phyloP scores from a whole-genome alignment of 1,139 yeast genomes.

The Yamadazyma spencermartinsiae region DNA sequence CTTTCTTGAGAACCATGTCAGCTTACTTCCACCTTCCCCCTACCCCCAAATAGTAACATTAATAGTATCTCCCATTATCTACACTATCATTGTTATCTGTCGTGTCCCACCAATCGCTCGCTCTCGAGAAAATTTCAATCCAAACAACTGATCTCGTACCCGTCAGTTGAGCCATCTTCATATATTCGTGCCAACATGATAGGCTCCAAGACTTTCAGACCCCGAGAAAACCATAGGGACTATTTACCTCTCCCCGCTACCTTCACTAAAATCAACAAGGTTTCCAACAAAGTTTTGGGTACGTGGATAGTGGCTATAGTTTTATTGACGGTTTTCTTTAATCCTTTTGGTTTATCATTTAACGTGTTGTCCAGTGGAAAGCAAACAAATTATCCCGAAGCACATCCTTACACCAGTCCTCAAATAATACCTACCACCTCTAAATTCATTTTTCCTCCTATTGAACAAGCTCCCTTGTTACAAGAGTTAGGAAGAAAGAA shows the following conservation, averaged over 20 bases:
- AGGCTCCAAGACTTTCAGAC: constrained; percentile 11
- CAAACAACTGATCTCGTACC: not conserved
- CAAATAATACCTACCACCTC: constrained; percentile 45
- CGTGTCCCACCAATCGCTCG: too few species aligned
- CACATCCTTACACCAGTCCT: constrained; percentile 37
- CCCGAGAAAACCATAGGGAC: constrained; percentile 19
- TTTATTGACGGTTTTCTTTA: constrained; percentile 27
- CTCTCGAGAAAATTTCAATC: constrained; percentile 1
- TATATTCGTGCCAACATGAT: constrained; percentile 1
- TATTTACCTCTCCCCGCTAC: constrained; percentile 39
- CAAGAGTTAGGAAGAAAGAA: constrained; percentile 54
- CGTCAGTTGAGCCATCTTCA: not conserved
- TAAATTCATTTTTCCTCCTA: constrained; percentile 61
- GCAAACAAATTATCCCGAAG: constrained; percentile 25
- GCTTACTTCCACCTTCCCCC: too few species aligned
- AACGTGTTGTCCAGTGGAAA: constrained; percentile 10
- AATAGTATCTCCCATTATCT: too few species aligned
- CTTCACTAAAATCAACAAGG: constrained; percentile 18
- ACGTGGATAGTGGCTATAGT: constrained; percentile 20
- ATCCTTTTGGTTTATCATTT: constrained; percentile 20
- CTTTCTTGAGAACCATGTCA: too few species aligned
- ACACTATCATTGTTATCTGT: too few species aligned
- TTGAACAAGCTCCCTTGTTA: constrained; percentile 63
- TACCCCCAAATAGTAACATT: too few species aligned
- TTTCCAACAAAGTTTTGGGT: constrained; percentile 20